Conservation (phyloP, 306 rosid genomes). For the Sicyos edulis region DNA sequence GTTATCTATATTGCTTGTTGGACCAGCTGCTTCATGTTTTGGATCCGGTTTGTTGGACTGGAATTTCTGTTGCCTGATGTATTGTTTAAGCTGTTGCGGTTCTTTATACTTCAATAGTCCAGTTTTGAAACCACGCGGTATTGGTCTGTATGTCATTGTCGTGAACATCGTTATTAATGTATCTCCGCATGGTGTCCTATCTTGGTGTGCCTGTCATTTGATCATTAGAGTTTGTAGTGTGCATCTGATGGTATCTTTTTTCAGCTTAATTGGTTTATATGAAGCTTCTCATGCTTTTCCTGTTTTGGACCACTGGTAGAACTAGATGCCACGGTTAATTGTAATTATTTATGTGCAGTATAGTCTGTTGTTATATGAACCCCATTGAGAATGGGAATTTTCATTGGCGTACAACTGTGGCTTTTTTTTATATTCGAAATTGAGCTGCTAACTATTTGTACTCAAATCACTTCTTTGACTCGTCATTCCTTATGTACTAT, state of each 20-base stretch:
- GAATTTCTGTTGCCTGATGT: not conserved
- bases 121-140: not conserved
- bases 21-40: not conserved
- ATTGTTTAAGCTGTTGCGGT: not conserved
- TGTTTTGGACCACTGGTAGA: not conserved
- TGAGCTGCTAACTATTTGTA: not conserved
- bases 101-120: not conserved
- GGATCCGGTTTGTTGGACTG: not conserved
- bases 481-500: not conserved
- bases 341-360: not conserved
- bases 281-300: not conserved
- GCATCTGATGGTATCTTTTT: not conserved
- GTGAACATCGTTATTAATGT: not conserved
- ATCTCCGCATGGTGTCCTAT: not conserved
- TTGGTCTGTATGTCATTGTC: not conserved
- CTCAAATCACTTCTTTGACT: not conserved
- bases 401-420: not conserved
- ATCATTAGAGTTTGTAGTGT: not conserved
- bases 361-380: not conserved
- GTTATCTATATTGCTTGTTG: not conserved
- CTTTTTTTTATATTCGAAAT: not conserved
- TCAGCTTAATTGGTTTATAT: not conserved
- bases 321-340: not conserved
- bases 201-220: not conserved
- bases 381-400: not conserved